Evolutionary conservation across 352 stramenopile genomes (phyloP), one percentile per base, ranked within the genome.

Genomic region (Globisporangium canariense): DNA sequence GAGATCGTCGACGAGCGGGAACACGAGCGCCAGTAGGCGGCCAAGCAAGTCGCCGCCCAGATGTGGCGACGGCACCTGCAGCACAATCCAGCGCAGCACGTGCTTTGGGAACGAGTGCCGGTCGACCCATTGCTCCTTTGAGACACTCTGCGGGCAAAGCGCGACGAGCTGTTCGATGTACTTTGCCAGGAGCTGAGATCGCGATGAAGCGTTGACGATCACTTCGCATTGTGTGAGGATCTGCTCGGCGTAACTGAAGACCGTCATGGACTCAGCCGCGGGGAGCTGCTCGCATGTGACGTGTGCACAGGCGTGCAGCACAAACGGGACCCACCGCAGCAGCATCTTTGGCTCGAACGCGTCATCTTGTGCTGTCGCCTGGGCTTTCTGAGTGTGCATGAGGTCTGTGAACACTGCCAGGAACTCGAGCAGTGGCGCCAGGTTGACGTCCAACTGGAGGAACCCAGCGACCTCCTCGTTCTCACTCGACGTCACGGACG

Each of bases 1-100:
- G 40, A 91, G 69, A 43, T 93, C 78, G 65, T 96, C 87, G 18
- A 96, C 62, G 18, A 96, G 73, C 38, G 87, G 87, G 20, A 96
- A 89, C 28, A 89, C 82, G 32, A 96, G 73, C 41, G 87, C 81
- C 18, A 96, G 66, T 20, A 93, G 41, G 13, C 85, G 85, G 1
- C 87, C 87, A 14, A 93, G 74, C n/a, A 88, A 30, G 32, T 94
- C 87, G 10, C 81, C 81, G 0, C 78, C 80, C 2, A 95, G 60
- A 47, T 86, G 64, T 18, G 87, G 87, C 22, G 77, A 81, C n/a
- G 60, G 10, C 16, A 94, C 73, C 61, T 90, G 76, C 53, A 74
- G 46, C 16, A 89, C 69, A 51, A 90, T 55, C 62, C 64, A 83
- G 53, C 76, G 60, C 49, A 96, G 70, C 18, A 82, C 80, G 49